phyloP scores from a whole-genome alignment of 2,329 filamentous ascomycete species.

The Periglandula ipomoeae region DNA sequence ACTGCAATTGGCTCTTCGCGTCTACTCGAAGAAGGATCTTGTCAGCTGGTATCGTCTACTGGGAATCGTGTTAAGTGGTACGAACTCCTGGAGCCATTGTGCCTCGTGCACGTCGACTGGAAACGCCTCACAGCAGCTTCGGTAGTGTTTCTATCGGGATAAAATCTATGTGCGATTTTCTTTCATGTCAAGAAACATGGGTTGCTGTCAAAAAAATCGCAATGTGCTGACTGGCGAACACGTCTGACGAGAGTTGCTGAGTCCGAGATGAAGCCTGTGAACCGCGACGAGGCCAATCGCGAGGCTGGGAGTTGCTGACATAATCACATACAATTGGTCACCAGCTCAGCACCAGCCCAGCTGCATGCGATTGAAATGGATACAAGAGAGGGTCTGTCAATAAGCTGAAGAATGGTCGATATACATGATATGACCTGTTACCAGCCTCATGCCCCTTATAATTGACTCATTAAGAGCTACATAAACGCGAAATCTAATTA shows the following conservation, averaged over 20 bases:
- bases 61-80: not conserved
- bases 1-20: conserved; percentile 46
- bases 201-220: not conserved
- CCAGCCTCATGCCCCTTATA: too few relatives aligned
- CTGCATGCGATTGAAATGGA: not conserved
- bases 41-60: conserved; percentile 10
- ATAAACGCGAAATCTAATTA: too few relatives aligned
- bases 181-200: not conserved
- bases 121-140: not conserved
- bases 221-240: not conserved
- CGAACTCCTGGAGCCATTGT: conserved; percentile 33
- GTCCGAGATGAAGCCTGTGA: not conserved
- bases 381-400: not conserved
- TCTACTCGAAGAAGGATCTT: conserved; percentile 25
- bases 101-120: conserved; percentile 1
- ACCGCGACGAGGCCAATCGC: conserved; percentile 5
- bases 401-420: too few relatives aligned
- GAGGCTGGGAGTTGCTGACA: conserved; percentile 4
- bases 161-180: not conserved
- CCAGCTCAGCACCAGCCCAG: not conserved
- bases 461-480: too few relatives aligned
- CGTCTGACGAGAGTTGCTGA: not conserved
- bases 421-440: too few relatives aligned
- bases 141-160: not conserved
- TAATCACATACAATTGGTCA: conserved; percentile 1